These are phyloP conservation scores for Trichoderma asperellum DNA, from an alignment of 2,329 filamentous ascomycete genomes.

Conservation along the genomic window DNA sequence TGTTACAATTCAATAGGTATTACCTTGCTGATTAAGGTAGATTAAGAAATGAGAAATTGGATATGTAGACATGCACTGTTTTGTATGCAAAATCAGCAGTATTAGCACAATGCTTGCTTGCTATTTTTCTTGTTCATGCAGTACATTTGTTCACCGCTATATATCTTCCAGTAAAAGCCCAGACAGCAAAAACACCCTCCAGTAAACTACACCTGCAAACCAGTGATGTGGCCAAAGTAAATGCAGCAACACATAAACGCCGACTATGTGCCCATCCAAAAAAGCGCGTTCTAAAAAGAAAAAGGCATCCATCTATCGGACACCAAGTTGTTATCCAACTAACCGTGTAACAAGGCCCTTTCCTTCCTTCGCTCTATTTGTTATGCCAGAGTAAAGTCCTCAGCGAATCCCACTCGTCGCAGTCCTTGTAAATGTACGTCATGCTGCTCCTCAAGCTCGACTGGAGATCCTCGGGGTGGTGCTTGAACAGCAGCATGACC, in stretches of 20 bases:
- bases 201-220: background rate
- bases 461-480: constrained; percentile 90
- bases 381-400: constrained; percentile 88
- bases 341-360: background rate
- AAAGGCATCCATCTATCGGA: background rate
- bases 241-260: constrained; percentile 5
- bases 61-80: background rate
- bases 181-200: constrained; percentile 1
- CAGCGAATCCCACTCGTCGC: constrained; percentile 85
- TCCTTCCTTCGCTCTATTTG: constrained; percentile 48
- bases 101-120: background rate
- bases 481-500: constrained; percentile 94
- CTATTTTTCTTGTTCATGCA: background rate
- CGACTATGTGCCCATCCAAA: constrained; percentile 4
- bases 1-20: too few relatives aligned
- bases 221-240: background rate
- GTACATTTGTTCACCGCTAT: constrained; percentile 3
- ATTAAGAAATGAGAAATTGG: background rate
- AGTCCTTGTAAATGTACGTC: constrained; percentile 94
- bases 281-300: constrained; percentile 2
- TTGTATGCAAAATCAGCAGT: background rate
- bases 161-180: background rate
- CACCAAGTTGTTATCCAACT: background rate
- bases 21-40: too few relatives aligned
- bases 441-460: constrained; percentile 91